Evolutionary conservation across 2,329 filamentous ascomycete species (phyloP).

Genomic region (Penicillium sp.): DNA sequence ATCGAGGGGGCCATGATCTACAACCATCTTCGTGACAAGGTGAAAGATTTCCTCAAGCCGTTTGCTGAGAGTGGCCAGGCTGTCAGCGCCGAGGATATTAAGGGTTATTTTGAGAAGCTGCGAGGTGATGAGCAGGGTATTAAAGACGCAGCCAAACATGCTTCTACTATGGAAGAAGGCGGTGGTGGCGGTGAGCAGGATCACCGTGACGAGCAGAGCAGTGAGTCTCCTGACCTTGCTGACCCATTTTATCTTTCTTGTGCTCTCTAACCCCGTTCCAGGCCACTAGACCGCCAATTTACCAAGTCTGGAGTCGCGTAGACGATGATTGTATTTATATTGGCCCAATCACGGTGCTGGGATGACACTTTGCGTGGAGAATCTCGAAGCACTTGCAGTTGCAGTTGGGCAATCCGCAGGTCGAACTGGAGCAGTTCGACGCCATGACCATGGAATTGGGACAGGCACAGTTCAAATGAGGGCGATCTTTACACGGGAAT

Average conservation of each 20-base stretch:
- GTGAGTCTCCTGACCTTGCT: constrained; percentile 24
- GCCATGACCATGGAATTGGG: neutral
- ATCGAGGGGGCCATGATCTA: constrained; percentile 98
- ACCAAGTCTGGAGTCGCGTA: neutral
- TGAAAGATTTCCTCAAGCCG: constrained; percentile 90
- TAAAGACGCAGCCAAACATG: constrained; percentile 54
- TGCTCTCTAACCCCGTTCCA: neutral
- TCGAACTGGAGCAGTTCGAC: neutral
- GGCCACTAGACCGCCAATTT: constrained; percentile 7
- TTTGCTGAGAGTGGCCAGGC: constrained; percentile 87
- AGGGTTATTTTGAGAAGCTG: constrained; percentile 89
- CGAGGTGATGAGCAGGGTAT: constrained; percentile 78
- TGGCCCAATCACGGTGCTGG: neutral
- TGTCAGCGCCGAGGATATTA: constrained; percentile 92
- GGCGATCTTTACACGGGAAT: no score
- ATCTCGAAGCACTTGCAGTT: neutral
- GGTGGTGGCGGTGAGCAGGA: constrained; percentile 25
- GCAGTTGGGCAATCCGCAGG: neutral
- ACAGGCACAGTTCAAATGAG: neutral
- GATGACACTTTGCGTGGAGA: neutral
- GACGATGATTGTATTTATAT: neutral
- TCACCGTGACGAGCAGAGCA: constrained; percentile 43
- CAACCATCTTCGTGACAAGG: constrained; percentile 88
- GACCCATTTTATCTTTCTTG: neutral
- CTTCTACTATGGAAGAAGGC: constrained; percentile 33